phyloP scores from a whole-genome alignment of 148 eudicot genomes.

The Cornus florida region DNA sequence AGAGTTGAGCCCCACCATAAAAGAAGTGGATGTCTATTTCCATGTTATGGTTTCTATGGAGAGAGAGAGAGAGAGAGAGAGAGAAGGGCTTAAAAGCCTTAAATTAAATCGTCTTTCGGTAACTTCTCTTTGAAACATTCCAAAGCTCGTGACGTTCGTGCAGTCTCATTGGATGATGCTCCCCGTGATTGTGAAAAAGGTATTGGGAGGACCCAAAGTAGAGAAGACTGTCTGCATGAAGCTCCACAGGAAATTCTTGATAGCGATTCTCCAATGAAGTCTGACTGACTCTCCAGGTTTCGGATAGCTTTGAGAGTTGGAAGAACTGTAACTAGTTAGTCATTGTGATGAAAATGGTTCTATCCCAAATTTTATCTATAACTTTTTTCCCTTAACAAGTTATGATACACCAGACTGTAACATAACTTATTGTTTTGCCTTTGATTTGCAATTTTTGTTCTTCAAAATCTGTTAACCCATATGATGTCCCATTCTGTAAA shows the following conservation, averaged over 20 bases:
- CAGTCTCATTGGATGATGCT: constrained; percentile 24
- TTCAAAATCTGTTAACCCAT: background rate
- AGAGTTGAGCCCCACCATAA: constrained; percentile 19
- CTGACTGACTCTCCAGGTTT: constrained; percentile 11
- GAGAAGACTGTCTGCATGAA: constrained; percentile 32
- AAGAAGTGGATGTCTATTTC: constrained; percentile 20
- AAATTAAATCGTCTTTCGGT: constrained; percentile 10
- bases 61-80: background rate
- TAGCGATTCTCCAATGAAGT: constrained; percentile 25
- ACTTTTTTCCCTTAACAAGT: background rate
- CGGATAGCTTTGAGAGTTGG: background rate
- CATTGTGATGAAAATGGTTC: background rate
- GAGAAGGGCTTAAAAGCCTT: background rate
- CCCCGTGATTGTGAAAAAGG: constrained; percentile 31
- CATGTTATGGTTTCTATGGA: constrained; percentile 11
- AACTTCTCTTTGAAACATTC: constrained; percentile 26
- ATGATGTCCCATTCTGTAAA: no score
- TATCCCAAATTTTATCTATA: background rate
- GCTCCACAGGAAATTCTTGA: constrained; percentile 34
- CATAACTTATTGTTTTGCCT: background rate
- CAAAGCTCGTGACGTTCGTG: constrained; percentile 19
- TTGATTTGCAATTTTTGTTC: background rate
- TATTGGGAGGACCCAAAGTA: constrained; percentile 33
- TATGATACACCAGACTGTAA: background rate
- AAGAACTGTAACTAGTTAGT: constrained; percentile 9